Evolutionary conservation across 768 basidiomycete genomes (phyloP), one percentile per base, ranked within the genome.

Genomic region (Mycena sanguinolenta): DNA sequence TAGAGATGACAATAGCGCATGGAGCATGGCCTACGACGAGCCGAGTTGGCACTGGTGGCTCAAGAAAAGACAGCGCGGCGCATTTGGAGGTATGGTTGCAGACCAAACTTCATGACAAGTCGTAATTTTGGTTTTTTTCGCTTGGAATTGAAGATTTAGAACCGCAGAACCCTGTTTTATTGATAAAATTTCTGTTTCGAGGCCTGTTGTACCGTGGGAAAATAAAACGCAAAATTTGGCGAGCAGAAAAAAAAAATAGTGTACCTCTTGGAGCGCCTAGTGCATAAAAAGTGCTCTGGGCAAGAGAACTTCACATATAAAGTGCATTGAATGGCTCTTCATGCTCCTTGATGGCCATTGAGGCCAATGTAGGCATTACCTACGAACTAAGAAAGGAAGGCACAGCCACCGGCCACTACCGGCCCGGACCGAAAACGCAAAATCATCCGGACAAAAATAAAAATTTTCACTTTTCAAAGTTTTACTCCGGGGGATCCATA

Each of bases 391-490:
- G 10, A 49, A 49, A n/a, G 54, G 36, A 57, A 58, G 34, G 57
- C 38, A 58, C 57, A 58, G 57, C 58, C 57, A 58, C 57, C 38
- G 57, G 57, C 38, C 39, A 39, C 38, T 39, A 25, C 57, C 57
- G 57, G 57, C 58, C 58, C 39, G 58, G 39, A 59, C 38, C 58
- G 58, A 59, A 59, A 59, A 59, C 58, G 58, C 39, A 59, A 58
- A 59, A 44, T 59, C 58, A 28, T 44, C 27, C 39, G 5, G 21
- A 38, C 57, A n/a, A 58, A 57, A 57, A 36, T n/a, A n/a, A n/a
- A n/a, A n/a, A n/a, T n/a, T n/a, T n/a, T n/a, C n/a, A 57, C 14
- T n/a, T 34, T 57, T 57, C 55, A n/a, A 57, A 57, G 55, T 57
- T 57, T 57, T 57, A 19, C 55, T 57, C 55, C 55, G n/a, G n/a